phyloP scores from a whole-genome alignment of 805 yeast species.

The Millerago galiae region DNA sequence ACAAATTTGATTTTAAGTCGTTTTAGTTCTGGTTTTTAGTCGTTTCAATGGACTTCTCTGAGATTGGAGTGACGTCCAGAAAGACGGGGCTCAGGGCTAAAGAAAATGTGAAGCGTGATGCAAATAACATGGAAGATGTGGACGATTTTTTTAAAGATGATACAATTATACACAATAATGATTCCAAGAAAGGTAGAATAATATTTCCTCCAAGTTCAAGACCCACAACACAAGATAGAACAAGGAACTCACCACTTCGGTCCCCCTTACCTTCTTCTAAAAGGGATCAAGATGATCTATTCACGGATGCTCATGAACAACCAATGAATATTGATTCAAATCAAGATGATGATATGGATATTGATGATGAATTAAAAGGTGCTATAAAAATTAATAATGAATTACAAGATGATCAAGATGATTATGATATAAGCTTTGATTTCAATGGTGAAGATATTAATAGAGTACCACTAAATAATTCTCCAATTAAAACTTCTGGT shows the following conservation, averaged over 20 bases:
- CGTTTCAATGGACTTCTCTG: conserved; percentile 32
- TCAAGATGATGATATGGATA: conserved; percentile 24
- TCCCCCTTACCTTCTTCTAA: conserved; percentile 16
- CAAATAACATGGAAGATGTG: conserved; percentile 60
- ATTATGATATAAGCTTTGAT: conserved; percentile 7
- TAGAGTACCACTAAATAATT: neutral
- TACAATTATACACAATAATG: conserved; percentile 9
- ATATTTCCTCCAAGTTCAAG: conserved; percentile 6
- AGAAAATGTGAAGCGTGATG: conserved; percentile 43
- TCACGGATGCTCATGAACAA: conserved; percentile 19
- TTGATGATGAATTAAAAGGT: conserved; percentile 23
- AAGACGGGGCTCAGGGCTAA: conserved; percentile 54
- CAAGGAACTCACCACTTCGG: conserved; percentile 8
- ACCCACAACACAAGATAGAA: neutral
- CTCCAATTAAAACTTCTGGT: neutral
- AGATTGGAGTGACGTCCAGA: conserved; percentile 56
- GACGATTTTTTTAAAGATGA: conserved; percentile 63
- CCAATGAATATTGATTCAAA: conserved; percentile 8
- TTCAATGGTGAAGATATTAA: conserved; percentile 1
- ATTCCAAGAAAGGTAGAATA: conserved; percentile 7
- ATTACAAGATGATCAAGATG: conserved; percentile 9
- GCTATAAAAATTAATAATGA: conserved; percentile 13
- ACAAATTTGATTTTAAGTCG: too few species aligned
- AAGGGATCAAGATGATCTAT: conserved; percentile 10
- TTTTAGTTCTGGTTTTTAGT: neutral